Conservation (phyloP, 352 stramenopile genomes). For the Globisporangium solare region DNA sequence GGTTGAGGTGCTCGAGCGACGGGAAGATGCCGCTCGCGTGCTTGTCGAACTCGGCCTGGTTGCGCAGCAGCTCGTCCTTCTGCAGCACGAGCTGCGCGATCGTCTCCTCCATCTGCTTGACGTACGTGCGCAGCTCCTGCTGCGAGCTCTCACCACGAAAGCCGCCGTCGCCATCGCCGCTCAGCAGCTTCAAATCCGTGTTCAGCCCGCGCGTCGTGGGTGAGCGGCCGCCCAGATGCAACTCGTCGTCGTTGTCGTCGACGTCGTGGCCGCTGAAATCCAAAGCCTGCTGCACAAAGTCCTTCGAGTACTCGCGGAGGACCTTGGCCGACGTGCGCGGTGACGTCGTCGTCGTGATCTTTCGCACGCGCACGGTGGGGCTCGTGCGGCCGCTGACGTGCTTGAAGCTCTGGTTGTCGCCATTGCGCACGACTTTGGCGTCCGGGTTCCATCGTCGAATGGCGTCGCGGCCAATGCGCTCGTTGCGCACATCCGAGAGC, state of each 20-base stretch:
- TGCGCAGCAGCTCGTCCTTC: conserved; percentile 67
- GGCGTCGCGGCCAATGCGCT: conserved; percentile 30
- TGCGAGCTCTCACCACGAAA: conserved; percentile 25
- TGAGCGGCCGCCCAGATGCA: conserved; percentile 4
- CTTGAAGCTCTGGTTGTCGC: conserved; percentile 18
- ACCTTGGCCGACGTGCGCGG: conserved; percentile 50
- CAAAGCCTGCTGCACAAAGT: conserved; percentile 69
- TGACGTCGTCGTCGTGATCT: conserved; percentile 25
- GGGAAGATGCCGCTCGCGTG: conserved; percentile 82
- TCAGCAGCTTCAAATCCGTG: conserved; percentile 13
- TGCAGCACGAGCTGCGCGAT: conserved; percentile 75
- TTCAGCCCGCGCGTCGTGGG: conserved; percentile 11
- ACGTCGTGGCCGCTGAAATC: conserved; percentile 56
- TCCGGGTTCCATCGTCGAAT: conserved; percentile 43
- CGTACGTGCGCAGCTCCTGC: conserved; percentile 58
- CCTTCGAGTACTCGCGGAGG: conserved; percentile 58
- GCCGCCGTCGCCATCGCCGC: conserved; percentile 18
- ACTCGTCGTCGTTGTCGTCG: conserved; percentile 33
- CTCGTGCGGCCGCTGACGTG: conserved; percentile 24
- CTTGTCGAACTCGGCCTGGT: conserved; percentile 79
- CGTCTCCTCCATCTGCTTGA: conserved; percentile 79
- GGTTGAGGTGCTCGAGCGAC: conserved; percentile 71
- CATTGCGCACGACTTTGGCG: conserved; percentile 22
- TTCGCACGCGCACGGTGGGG: conserved; percentile 17
- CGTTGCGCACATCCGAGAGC: conserved; percentile 63